Conservation (phyloP, 208 protist species). For the Trypanosoma melophagium region DNA sequence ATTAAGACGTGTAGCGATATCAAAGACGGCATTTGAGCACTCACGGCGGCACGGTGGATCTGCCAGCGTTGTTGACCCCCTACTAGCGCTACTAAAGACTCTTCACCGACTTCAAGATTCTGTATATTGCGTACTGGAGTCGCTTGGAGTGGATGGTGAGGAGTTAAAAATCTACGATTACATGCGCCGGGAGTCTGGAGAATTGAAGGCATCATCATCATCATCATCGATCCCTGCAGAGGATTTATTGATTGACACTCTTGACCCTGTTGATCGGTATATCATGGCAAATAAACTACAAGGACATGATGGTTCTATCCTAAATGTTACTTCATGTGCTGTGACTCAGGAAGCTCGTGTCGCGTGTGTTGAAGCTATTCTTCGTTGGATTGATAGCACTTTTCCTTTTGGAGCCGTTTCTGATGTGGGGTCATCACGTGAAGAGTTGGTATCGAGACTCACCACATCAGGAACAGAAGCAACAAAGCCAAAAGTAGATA, state of each 20-base stretch:
- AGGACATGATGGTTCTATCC: neutral
- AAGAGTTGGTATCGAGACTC: conserved; percentile 2
- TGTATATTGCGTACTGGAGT: conserved; percentile 24
- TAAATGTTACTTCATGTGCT: neutral
- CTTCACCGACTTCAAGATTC: conserved; percentile 48
- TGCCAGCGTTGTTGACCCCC: conserved; percentile 55
- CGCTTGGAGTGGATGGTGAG: conserved; percentile 3
- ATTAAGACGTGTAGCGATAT: neutral
- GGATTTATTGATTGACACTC: neutral
- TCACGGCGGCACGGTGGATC: conserved; percentile 46
- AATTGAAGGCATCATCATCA: too few species aligned
- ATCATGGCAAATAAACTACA: neutral
- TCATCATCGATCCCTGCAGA: too few species aligned
- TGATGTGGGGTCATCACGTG: conserved; percentile 8
- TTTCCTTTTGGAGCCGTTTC: conserved; percentile 1
- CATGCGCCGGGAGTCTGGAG: neutral
- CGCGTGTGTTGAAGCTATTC: conserved; percentile 17
- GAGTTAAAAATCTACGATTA: conserved; percentile 1
- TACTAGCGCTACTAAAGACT: conserved; percentile 61
- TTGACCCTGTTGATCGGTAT: conserved; percentile 16
- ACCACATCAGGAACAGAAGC: neutral
- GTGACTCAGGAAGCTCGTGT: conserved; percentile 5
- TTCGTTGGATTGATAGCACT: conserved; percentile 19
- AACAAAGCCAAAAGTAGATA: too few species aligned
- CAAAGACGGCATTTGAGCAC: conserved; percentile 1